Evolutionary conservation across 2,329 filamentous ascomycete genomes (phyloP).

Genomic region (Hypoxylon sp.): DNA sequence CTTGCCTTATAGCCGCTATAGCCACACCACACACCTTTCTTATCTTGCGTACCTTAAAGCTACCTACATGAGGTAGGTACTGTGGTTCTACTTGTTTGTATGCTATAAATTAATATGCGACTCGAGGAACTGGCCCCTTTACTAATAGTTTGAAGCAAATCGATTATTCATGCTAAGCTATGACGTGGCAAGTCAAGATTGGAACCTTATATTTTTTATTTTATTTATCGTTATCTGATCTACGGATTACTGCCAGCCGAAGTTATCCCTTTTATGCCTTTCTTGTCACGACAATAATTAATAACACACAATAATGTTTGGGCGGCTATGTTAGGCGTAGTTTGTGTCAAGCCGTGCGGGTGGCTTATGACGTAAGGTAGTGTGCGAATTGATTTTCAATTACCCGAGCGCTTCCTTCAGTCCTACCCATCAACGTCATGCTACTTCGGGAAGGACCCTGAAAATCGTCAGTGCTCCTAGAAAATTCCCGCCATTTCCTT

Average conservation of each 20-base stretch:
- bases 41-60: not conserved
- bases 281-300: constrained; percentile 15
- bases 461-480: constrained; percentile 33
- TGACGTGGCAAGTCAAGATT: constrained; percentile 29
- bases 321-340: constrained; percentile 26
- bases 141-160: not conserved
- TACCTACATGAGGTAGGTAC: not conserved
- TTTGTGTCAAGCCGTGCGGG: constrained; percentile 8
- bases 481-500: constrained; percentile 33
- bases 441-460: constrained; percentile 46
- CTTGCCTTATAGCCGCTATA: not conserved
- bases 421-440: constrained; percentile 38
- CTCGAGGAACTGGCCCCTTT: not conserved
- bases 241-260: not conserved
- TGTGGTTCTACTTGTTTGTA: not conserved
- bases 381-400: constrained; percentile 14
- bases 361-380: constrained; percentile 43
- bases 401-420: constrained; percentile 19
- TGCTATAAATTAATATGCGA: not conserved
- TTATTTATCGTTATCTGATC: constrained; percentile 26
- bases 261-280: constrained; percentile 1
- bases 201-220: too few relatives aligned
- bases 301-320: not conserved
- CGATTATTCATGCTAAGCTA: constrained; percentile 2
- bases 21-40: not conserved